A percentile compares a stretch with the other conserved stretches of the same genome.
Conservation (phyloP, 352 stramenopile species). For the Globisporangium cederbergense region DNA sequence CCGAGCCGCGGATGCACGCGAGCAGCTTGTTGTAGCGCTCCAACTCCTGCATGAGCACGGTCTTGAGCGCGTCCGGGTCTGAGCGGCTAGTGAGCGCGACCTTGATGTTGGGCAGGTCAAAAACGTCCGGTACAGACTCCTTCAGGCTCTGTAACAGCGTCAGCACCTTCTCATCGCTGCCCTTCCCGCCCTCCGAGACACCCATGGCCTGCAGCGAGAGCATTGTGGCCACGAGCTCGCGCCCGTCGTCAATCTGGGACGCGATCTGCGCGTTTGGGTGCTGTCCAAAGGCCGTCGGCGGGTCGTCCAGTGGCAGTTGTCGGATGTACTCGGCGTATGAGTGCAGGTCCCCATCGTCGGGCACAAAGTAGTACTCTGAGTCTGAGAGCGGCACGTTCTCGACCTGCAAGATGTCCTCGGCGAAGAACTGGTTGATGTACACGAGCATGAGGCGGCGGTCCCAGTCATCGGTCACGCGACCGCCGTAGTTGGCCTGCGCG, state of each 20-base stretch:
- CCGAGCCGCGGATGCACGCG: conserved; percentile 64
- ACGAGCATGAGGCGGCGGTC: conserved; percentile 94
- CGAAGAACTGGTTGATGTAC: conserved; percentile 96
- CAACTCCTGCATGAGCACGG: conserved; percentile 93
- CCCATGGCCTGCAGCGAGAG: conserved; percentile 87
- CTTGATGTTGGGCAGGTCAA: conserved; percentile 85
- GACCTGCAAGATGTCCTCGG: conserved; percentile 79
- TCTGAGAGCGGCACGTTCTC: conserved; percentile 88
- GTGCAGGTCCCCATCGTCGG: conserved; percentile 86
- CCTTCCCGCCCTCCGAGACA: conserved; percentile 76
- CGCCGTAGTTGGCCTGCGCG: conserved; percentile 95
- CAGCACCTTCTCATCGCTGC: conserved; percentile 89
- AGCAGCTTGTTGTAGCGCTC: conserved; percentile 94
- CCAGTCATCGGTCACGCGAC: conserved; percentile 95
- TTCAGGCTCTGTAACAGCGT: conserved; percentile 76
- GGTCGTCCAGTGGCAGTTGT: conserved; percentile 87
- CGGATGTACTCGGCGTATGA: conserved; percentile 91
- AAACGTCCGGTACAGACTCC: conserved; percentile 88
- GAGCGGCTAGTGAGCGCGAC: conserved; percentile 52
- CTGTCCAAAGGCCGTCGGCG: conserved; percentile 92
- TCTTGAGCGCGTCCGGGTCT: conserved; percentile 92
- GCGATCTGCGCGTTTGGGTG: conserved; percentile 95
- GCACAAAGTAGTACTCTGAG: conserved; percentile 92
- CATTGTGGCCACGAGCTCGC: conserved; percentile 87
- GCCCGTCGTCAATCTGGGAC: conserved; percentile 92